Percentiles rank a stretch among this genome's conserved stretches.
These are phyloP conservation scores for Epichloe gansuensis DNA, from an alignment of 2,329 filamentous ascomycete genomes.

Conservation along the genomic window DNA sequence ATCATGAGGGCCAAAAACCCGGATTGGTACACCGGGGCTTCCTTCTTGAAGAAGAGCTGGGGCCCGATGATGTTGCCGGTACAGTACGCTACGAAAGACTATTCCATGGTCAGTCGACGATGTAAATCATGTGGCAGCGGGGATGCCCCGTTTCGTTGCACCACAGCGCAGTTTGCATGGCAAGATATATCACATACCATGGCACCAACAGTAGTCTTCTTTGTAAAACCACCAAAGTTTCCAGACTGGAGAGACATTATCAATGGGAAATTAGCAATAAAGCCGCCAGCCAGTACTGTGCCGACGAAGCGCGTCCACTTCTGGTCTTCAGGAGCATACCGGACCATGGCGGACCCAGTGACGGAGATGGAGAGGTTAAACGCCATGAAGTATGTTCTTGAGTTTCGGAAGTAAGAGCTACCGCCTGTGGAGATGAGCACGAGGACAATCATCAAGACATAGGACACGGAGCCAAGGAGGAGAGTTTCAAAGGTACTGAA, in stretches of 20 bases:
- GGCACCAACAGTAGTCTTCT: constrained; percentile 46
- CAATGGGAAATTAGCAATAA: constrained; percentile 30
- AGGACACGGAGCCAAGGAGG: constrained; percentile 11
- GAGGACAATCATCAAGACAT: constrained; percentile 12
- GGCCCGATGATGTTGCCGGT: constrained; percentile 48
- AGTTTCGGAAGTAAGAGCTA: constrained; percentile 13
- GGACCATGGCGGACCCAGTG: constrained; percentile 14
- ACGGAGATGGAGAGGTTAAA: constrained; percentile 11
- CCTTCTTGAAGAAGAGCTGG: constrained; percentile 43
- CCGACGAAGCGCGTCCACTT: constrained; percentile 16
- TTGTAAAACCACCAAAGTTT: constrained; percentile 50
- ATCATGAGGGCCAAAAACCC: constrained; percentile 49
- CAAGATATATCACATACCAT: constrained; percentile 22
- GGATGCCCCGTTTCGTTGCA: too few species aligned
- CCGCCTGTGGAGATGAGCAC: constrained; percentile 12
- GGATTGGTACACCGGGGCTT: constrained; percentile 47
- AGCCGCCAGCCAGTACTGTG: constrained; percentile 39
- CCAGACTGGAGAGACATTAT: constrained; percentile 42
- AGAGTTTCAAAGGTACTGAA: constrained; percentile 12
- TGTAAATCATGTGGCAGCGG: too few species aligned
- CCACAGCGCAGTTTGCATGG: too few species aligned
- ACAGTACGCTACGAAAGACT: constrained; percentile 45
- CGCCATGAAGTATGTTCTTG: constrained; percentile 15
- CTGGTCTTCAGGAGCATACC: constrained; percentile 7
- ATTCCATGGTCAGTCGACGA: not conserved